Base-by-base conservation (phyloP, 2,329 filamentous ascomycete species). In the Periconia sp. region DNA sequence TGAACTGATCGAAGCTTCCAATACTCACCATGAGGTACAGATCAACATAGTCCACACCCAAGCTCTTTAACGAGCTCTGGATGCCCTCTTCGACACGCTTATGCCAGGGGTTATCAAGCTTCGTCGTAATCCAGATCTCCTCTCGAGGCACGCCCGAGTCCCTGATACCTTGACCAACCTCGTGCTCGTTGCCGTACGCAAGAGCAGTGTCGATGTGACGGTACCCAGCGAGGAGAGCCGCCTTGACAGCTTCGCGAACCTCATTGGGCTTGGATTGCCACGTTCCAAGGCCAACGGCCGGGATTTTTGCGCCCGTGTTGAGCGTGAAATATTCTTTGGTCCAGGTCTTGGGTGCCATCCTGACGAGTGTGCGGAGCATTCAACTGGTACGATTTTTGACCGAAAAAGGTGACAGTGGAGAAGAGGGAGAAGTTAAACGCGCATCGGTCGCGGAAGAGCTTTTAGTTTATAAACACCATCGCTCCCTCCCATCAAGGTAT, bases 31-130 rank as follows among this genome's bases (percentile, higher is more conserved):
- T 87, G 44, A 88, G 75, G 65, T 81, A 87, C 9, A 89, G 73
- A 62, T 89, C 85, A 43, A 89, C 73, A 62, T 88, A 88, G 45
- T 85, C 84, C 26, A 85, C 72, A 10, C 77, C 79, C 57, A 87
- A 77, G 58, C 83, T 78, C 61, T 83, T 78, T 38, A 87, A 73
- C 29, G 84, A 84, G 28, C 80, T 76, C 50, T 79, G 75, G 34
- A 84, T 78, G 49, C 84, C 84, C 51, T 78, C 71, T 46, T 80
- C 73, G 12, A 88, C 86, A 22, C 66, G 62, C 53, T 68, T 66
- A 73, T 91, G 87, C 80, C 85, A 87, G 36, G 85, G 80, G 78
- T 92, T 91, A 77, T 89, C 83, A 40, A 92, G 82, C 79, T 94
- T 95, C 58, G 88, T 90, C 38, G 89, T 92, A 48, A 92, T 76